Conservation (phyloP, 371 early-diverging fungal genomes). For the Dinochytrium kinnereticum region DNA sequence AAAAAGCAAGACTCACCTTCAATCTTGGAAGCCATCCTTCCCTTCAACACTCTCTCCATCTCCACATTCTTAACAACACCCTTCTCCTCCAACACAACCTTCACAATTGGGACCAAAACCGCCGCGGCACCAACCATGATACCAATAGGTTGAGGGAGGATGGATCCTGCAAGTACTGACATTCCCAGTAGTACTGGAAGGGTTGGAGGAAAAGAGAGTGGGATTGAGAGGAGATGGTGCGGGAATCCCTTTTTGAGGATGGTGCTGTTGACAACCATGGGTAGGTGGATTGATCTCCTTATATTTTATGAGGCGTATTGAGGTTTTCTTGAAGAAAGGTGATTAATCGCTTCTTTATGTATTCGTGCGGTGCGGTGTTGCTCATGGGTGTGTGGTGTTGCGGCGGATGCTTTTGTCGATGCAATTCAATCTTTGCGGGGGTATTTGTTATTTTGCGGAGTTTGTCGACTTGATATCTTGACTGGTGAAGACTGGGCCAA, state of each 20-base stretch:
- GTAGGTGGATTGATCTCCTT: too few species aligned
- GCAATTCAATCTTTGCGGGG: too few species aligned
- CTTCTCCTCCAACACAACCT: neutral
- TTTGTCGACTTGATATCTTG: too few species aligned
- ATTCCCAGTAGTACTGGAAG: neutral
- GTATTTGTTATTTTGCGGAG: too few species aligned
- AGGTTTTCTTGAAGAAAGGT: too few species aligned
- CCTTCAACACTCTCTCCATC: constrained; percentile 4
- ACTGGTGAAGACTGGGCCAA: too few species aligned
- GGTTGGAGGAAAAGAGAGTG: neutral
- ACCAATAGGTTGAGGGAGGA: constrained; percentile 2
- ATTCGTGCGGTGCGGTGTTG: too few species aligned
- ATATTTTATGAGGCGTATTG: too few species aligned
- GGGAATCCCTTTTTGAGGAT: neutral
- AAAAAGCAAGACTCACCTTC: constrained; percentile 4
- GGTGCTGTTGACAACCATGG: neutral
- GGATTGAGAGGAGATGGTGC: neutral
- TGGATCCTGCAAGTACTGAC: neutral
- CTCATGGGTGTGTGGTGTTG: too few species aligned
- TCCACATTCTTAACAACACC: neutral
- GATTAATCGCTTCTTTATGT: too few species aligned
- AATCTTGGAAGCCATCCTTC: constrained; percentile 18
- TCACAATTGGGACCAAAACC: neutral
- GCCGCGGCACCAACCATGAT: neutral
- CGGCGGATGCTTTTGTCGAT: too few species aligned